These are phyloP conservation scores for Pichia sp. DNA, from an alignment of 1,139 yeast genomes.

Conservation along the genomic window DNA sequence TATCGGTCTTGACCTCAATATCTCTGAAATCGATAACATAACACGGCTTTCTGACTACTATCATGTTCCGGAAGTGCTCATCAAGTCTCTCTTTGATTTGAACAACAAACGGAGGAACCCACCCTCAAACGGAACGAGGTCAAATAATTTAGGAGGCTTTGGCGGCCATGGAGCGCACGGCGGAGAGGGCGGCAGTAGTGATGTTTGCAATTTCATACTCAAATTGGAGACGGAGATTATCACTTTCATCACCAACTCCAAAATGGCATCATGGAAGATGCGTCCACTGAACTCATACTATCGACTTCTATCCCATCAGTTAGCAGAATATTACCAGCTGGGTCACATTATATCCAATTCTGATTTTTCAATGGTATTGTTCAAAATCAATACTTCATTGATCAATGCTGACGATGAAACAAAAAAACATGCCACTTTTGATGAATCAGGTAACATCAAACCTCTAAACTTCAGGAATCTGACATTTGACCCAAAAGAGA, in stretches of 20 bases:
- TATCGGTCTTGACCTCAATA: conserved; percentile 9
- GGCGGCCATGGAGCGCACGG: conserved; percentile 5
- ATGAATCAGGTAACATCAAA: conserved; percentile 25
- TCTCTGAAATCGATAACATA: conserved; percentile 5
- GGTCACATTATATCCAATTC: conserved; percentile 44
- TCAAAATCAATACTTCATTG: conserved; percentile 29
- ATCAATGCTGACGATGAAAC: conserved; percentile 28
- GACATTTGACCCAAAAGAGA: conserved; percentile 25
- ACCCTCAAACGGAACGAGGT: background rate
- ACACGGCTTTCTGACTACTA: conserved; percentile 16
- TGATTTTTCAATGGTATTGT: conserved; percentile 39
- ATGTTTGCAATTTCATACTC: conserved; percentile 34
- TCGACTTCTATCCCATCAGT: conserved; percentile 57
- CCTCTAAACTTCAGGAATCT: conserved; percentile 24
- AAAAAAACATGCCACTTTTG: conserved; percentile 24
- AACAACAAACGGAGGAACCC: conserved; percentile 17
- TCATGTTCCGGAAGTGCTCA: conserved; percentile 22
- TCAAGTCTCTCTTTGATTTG: conserved; percentile 24
- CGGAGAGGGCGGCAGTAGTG: conserved; percentile 13
- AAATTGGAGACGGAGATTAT: conserved; percentile 43
- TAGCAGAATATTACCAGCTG: conserved; percentile 59
- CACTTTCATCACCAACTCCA: conserved; percentile 32
- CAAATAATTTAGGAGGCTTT: conserved; percentile 1
- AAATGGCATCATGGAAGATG: conserved; percentile 38
- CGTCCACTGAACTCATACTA: conserved; percentile 60